A percentile compares a stretch with the other conserved stretches of the same genome.
Evolutionary conservation across 305 asterid genomes (phyloP).

Genomic region (Nicotiana rustica): DNA sequence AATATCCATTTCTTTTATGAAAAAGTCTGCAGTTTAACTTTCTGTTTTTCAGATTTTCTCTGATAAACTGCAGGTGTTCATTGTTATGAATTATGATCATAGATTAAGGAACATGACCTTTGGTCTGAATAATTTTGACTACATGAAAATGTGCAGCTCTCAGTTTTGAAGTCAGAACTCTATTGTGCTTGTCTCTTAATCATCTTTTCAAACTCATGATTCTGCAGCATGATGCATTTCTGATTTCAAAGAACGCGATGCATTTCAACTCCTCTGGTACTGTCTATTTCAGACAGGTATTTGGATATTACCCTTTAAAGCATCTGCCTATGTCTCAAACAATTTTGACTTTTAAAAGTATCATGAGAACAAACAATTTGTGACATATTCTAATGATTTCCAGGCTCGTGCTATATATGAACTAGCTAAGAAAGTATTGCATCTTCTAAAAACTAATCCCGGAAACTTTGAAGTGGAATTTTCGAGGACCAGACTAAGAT

Average conservation of each 20-base stretch:
- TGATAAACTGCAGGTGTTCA: background rate
- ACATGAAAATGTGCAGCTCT: conserved; percentile 12
- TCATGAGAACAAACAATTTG: conserved; percentile 29
- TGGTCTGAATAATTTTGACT: background rate
- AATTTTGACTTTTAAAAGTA: background rate
- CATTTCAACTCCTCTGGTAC: conserved; percentile 79
- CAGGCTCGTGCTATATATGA: conserved; percentile 87
- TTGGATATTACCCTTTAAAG: background rate
- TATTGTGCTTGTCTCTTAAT: background rate
- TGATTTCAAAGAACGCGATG: conserved; percentile 92
- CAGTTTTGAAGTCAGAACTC: background rate
- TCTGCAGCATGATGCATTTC: conserved; percentile 81
- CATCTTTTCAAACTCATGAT: conserved; percentile 23
- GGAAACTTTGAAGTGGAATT: conserved; percentile 63
- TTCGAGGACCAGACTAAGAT: conserved; percentile 71
- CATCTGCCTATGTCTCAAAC: background rate
- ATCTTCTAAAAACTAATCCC: conserved; percentile 67
- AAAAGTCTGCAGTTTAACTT: conserved; percentile 34
- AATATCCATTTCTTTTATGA: background rate
- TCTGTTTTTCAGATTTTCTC: background rate
- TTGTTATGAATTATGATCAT: background rate
- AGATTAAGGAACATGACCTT: background rate
- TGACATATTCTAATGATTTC: conserved; percentile 11
- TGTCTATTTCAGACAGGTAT: conserved; percentile 76
- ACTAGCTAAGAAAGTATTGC: conserved; percentile 77